A percentile compares a stretch with the other conserved stretches of the same genome.
These are phyloP conservation scores for Phylloporus scabripes DNA, from an alignment of 768 basidiomycete genomes.

Conservation along the genomic window DNA sequence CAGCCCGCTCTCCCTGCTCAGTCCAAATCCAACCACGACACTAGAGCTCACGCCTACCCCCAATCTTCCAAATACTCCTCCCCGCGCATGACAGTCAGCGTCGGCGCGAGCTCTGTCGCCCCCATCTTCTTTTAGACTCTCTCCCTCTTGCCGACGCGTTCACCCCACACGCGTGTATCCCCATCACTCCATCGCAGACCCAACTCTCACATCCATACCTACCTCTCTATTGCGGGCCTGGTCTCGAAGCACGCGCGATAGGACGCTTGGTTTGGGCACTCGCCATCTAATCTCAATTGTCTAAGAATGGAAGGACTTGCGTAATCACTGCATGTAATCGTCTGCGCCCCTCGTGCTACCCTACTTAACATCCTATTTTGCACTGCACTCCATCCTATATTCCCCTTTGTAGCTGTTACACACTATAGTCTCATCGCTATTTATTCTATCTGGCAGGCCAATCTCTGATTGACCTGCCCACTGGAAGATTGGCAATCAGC, in stretches of 20 bases:
- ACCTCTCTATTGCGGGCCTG: conserved; percentile 1
- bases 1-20: conserved; percentile 14
- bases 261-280: conserved; percentile 6
- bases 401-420: conserved; percentile 15
- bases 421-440: conserved; percentile 1
- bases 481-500: background rate
- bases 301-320: conserved; percentile 17
- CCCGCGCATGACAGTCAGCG: conserved; percentile 38
- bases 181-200: background rate
- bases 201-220: background rate
- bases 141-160: background rate
- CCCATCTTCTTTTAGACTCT: conserved; percentile 53
- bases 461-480: background rate
- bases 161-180: background rate
- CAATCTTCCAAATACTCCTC: conserved; percentile 23
- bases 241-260: background rate
- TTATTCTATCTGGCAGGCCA: background rate
- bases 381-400: conserved; percentile 2
- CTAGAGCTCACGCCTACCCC: conserved; percentile 18
- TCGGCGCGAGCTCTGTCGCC: conserved; percentile 45
- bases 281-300: conserved; percentile 16
- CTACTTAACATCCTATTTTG: conserved; percentile 1
- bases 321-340: conserved; percentile 11
- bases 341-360: background rate
- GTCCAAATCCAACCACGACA: conserved; percentile 17